These are phyloP conservation scores for Corymbia maculata DNA, from an alignment of 345 rosid genomes.

Conservation along the genomic window DNA sequence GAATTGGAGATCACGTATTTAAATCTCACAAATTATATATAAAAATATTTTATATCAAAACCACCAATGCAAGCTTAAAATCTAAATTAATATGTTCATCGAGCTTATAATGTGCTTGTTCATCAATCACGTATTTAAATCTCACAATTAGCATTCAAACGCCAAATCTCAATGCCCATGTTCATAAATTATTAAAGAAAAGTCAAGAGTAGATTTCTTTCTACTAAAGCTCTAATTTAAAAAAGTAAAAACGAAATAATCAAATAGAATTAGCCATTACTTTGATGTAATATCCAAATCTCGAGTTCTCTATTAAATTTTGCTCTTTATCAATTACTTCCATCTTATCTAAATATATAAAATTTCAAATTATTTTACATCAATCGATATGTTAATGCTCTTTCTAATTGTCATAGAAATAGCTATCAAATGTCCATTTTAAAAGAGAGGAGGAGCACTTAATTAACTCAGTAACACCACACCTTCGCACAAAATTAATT, in stretches of 20 bases:
- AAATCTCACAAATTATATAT: fast-evolving
- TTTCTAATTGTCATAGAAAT: not conserved
- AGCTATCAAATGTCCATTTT: not conserved
- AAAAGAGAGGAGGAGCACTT: not conserved
- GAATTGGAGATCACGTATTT: fast-evolving
- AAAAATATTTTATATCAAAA: fast-evolving
- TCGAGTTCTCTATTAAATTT: not conserved
- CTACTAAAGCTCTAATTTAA: fast-evolving
- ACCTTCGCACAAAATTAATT: fast-evolving
- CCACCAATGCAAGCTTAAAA: fast-evolving
- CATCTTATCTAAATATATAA: fast-evolving
- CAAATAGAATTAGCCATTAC: fast-evolving
- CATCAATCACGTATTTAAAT: no score
- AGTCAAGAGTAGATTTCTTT: fast-evolving
- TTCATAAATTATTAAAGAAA: not conserved
- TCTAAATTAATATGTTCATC: fast-evolving
- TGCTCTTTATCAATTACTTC: not conserved
- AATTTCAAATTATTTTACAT: fast-evolving
- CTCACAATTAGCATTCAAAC: no score
- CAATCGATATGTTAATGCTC: fast-evolving
- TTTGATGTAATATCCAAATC: not conserved
- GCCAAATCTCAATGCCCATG: fast-evolving
- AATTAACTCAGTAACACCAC: not conserved
- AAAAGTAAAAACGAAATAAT: not conserved
- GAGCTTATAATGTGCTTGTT: fast-evolving